Percentiles rank a stretch among this genome's conserved stretches.
Evolutionary conservation across 2,329 filamentous ascomycete species (phyloP).

Genomic region (Chrysosporium keratinophilum): DNA sequence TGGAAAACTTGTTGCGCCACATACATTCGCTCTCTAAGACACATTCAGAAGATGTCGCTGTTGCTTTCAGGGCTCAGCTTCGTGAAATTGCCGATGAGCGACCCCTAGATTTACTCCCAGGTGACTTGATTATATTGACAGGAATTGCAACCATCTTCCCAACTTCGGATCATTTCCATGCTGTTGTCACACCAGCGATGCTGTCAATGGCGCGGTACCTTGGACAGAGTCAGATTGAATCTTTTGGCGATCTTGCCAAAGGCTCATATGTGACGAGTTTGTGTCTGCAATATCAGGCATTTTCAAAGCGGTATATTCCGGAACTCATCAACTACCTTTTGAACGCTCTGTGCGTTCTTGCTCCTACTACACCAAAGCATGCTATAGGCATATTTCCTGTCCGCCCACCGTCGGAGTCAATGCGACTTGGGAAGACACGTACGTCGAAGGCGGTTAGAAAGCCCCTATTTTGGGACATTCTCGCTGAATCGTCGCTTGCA

Average conservation of each 20-base stretch:
- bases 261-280: constrained; percentile 74
- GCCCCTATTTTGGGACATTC: constrained; percentile 51
- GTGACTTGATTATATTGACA: constrained; percentile 73
- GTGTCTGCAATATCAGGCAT: constrained; percentile 67
- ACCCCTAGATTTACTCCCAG: constrained; percentile 45
- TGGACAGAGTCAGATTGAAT: constrained; percentile 60
- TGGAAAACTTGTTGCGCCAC: constrained; percentile 78
- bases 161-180: constrained; percentile 94
- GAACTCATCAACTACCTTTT: constrained; percentile 74
- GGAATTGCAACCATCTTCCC: constrained; percentile 79
- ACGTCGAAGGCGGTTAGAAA: constrained; percentile 38
- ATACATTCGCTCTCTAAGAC: constrained; percentile 85
- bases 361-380: constrained; percentile 44
- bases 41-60: constrained; percentile 67
- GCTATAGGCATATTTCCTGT: constrained; percentile 49
- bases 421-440: constrained; percentile 25
- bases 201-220: constrained; percentile 76
- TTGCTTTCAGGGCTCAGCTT: constrained; percentile 66
- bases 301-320: constrained; percentile 79
- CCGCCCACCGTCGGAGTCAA: constrained; percentile 42
- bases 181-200: constrained; percentile 82
- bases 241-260: constrained; percentile 55
- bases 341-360: constrained; percentile 60
- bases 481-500: constrained; percentile 20
- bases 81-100: constrained; percentile 44